Conservation (phyloP, 1,139 yeast species). For the Saccharomyces hybrid region DNA sequence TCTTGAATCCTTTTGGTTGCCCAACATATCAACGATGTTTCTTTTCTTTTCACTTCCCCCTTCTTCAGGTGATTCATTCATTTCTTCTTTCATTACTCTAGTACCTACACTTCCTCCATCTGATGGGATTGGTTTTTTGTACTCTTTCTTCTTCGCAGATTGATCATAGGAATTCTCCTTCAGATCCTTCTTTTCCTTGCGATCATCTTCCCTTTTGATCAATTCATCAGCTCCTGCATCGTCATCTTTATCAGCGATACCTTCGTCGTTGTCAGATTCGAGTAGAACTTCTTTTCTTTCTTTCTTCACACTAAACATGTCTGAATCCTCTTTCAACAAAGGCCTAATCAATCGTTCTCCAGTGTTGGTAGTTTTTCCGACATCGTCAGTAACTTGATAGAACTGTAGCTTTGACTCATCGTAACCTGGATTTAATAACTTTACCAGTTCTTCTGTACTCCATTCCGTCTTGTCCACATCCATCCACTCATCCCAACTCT, state of each 20-base stretch:
- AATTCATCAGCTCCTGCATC: no score
- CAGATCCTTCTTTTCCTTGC: slow-evolving; percentile 1
- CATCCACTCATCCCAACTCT: slow-evolving; percentile 58
- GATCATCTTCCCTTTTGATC: no score
- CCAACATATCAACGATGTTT: slow-evolving; percentile 7
- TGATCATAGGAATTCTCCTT: neutral
- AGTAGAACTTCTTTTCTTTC: slow-evolving; percentile 8
- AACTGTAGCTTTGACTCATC: slow-evolving; percentile 39
- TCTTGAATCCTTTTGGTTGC: slow-evolving; percentile 1
- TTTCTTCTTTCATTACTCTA: slow-evolving; percentile 4
- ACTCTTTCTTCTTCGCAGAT: neutral
- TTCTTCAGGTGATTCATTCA: neutral
- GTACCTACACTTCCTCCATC: neutral
- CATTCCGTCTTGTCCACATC: slow-evolving; percentile 35
- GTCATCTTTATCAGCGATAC: slow-evolving; percentile 1
- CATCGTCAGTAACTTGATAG: slow-evolving; percentile 52
- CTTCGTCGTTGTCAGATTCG: slow-evolving; percentile 4
- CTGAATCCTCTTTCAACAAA: slow-evolving; percentile 24
- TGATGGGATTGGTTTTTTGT: neutral
- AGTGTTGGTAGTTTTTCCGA: slow-evolving; percentile 54
- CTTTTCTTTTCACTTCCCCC: slow-evolving; percentile 4
- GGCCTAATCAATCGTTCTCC: slow-evolving; percentile 42
- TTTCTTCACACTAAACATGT: slow-evolving; percentile 10
- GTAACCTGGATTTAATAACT: slow-evolving; percentile 37
- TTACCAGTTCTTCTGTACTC: slow-evolving; percentile 35